Base-by-base conservation (phyloP, 495 filamentous ascomycete genomes). In the Penicillium tannophilum region DNA sequence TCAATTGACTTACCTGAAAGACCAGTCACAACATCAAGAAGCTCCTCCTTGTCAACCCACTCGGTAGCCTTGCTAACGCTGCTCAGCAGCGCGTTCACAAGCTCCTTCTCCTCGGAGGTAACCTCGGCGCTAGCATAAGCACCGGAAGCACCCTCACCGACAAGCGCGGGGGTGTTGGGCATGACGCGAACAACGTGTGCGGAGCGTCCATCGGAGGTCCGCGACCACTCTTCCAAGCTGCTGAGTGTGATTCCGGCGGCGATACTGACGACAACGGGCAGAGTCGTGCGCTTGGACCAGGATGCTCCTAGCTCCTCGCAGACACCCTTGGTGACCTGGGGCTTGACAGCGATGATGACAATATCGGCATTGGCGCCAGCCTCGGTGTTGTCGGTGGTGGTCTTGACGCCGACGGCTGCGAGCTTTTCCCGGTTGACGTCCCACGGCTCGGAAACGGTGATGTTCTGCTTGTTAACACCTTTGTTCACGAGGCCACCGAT, bases 361-460 rank as follows among this genome's bases (percentile, higher is more conserved):
- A 97, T 90, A 68, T 97, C 88, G 85, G 92, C 96, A 28, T 94
- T 89, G 79, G 91, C 92, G n/a, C 90, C 92, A 0, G 92, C 86
- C 67, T 92, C 89, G 62, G 95, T 88, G 60, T 86, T 97, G 62
- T 91, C 93, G 0, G 97, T 76, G 0, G 92, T 91, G 16, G 86
- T 86, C 20, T 87, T 90, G 19, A 97, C 84, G 7, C 93, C 93
- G 56, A 92, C 91, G 0, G 86, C 90, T n/a, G 89, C 92, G 67
- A 91, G 87, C 69, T 97, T 98, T 33, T 91, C 90, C 64, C 90
- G 82, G 60, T 85, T 82, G 20, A 96, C 75, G 1, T 92, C 93
- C 70, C 96, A 92, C 39, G 89, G 88, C 69, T 98, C 93, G 0
- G 86, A 88, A 72, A 89, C 88, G 76, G 28, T 66, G 72, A 84